These are phyloP conservation scores for Diversispora eburnea DNA, from an alignment of 192 early-diverging fungal genomes.

Conservation along the genomic window DNA sequence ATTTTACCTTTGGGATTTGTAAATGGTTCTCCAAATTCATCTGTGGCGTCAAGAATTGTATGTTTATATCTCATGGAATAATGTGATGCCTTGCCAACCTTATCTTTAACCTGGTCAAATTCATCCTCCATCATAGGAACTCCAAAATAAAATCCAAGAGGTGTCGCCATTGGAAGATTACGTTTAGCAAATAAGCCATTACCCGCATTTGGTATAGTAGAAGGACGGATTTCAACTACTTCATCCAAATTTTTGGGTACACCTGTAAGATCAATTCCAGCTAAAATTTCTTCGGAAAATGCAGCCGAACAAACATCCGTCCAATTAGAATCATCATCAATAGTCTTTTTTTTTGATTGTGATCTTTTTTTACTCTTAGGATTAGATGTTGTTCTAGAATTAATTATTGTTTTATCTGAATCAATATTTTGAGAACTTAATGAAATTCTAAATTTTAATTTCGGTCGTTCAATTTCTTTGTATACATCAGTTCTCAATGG, in stretches of 20 bases:
- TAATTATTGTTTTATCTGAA: not conserved
- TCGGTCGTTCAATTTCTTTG: conserved; percentile 9
- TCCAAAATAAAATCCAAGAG: conserved; percentile 92
- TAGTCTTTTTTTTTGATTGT: conserved; percentile 10
- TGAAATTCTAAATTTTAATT: not conserved
- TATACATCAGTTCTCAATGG: conserved; percentile 7
- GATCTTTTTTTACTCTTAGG: not conserved
- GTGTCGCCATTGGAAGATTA: conserved; percentile 66
- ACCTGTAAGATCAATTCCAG: conserved; percentile 45
- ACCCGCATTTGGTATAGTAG: conserved; percentile 66
- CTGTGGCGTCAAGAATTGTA: conserved; percentile 90
- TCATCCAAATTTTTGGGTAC: conserved; percentile 59
- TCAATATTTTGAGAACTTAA: not conserved
- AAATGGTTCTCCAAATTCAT: conserved; percentile 73
- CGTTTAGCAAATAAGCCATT: conserved; percentile 72
- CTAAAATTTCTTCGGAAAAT: conserved; percentile 32
- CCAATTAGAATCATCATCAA: not conserved
- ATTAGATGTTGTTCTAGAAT: not conserved
- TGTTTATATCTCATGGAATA: conserved; percentile 89
- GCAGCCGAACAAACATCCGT: not conserved
- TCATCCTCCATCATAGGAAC: conserved; percentile 96
- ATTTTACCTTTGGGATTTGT: conserved; percentile 54
- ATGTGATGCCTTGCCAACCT: conserved; percentile 70
- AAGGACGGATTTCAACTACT: conserved; percentile 59
- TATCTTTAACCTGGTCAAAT: conserved; percentile 84